Conservation (phyloP, 768 basidiomycete species). For the Chalciporus chontae region DNA sequence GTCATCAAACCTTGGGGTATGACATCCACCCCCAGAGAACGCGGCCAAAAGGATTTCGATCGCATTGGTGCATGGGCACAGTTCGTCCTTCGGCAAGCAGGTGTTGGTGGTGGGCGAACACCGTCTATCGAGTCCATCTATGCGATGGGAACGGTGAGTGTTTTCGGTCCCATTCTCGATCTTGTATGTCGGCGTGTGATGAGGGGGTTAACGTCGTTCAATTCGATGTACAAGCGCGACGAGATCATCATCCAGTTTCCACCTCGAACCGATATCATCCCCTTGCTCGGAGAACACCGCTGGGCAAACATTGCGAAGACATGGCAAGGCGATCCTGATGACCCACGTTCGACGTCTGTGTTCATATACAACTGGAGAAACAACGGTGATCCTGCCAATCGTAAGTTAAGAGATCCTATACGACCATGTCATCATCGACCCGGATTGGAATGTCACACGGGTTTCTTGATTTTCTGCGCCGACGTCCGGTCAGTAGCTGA, state of each 20-base stretch:
- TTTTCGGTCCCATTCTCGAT: neutral
- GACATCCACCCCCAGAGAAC: conserved; percentile 1
- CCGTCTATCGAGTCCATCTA: conserved; percentile 24
- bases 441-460: neutral
- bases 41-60: conserved; percentile 16
- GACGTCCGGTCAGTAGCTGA: neutral
- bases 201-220: neutral
- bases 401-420: conserved; percentile 14
- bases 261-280: conserved; percentile 21
- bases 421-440: too few relatives aligned
- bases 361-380: conserved; percentile 31
- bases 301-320: conserved; percentile 16
- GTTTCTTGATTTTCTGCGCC: neutral
- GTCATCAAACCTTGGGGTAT: conserved; percentile 26
- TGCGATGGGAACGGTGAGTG: conserved; percentile 31
- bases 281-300: conserved; percentile 27
- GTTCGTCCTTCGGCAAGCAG: conserved; percentile 20
- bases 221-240: conserved; percentile 17
- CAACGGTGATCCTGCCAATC: conserved; percentile 29
- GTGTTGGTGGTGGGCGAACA: conserved; percentile 7
- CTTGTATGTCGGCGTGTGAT: neutral
- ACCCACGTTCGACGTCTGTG: conserved; percentile 17
- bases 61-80: conserved; percentile 25
- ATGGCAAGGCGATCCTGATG: conserved; percentile 9
- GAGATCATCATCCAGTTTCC: conserved; percentile 29